Evolutionary conservation across 2,329 filamentous ascomycete species (phyloP), one percentile per base, ranked within the genome.

Genomic region (Diaporthe sp.): DNA sequence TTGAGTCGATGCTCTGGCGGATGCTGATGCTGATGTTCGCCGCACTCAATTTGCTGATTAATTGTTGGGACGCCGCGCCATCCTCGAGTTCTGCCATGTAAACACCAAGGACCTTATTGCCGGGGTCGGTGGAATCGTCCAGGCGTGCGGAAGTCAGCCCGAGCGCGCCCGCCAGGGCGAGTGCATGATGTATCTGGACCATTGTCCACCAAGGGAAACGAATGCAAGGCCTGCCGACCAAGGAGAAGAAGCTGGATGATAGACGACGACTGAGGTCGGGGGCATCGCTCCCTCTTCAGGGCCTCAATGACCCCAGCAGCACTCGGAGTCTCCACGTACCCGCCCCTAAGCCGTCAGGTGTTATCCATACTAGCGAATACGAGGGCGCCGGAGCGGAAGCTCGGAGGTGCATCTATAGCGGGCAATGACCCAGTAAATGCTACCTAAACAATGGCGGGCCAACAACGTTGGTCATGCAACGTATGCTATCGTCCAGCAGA

Each of bases 11-110:
- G 32, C 22, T 59, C 2, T 59, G 56, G 22, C 56, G 56, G 56
- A 59, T 59, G 35, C 22, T 59, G 56, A 59, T 39, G 22, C 22
- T 59, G 56, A 59, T 59, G 12, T 59, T 59, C 3, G 56, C 56
- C 56, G 56, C 56, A 4, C 22, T 39, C 56, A 59, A 17, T 39
- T 59, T 8, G 32, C 35, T 59, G 56, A 39, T 4, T 22, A 59
- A n/a, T 59, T 59, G 56, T 39, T 59, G 32, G 22, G 32, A 32
- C 12, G 32, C 32, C 56, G 32, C 35, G 56, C 35, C 56, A 39
- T 59, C 56, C 56, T 37, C 56, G 56, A 59, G 56, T 25, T 59
- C 56, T 39, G 56, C 56, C 56, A 59, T 59, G 56, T 59, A 59
- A 17, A 59, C 32, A n/a, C 56, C 56, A 17, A 39, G 56, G 35